These are phyloP conservation scores for Pichia gijzeniarum DNA, from an alignment of 805 yeast species.

Conservation along the genomic window DNA sequence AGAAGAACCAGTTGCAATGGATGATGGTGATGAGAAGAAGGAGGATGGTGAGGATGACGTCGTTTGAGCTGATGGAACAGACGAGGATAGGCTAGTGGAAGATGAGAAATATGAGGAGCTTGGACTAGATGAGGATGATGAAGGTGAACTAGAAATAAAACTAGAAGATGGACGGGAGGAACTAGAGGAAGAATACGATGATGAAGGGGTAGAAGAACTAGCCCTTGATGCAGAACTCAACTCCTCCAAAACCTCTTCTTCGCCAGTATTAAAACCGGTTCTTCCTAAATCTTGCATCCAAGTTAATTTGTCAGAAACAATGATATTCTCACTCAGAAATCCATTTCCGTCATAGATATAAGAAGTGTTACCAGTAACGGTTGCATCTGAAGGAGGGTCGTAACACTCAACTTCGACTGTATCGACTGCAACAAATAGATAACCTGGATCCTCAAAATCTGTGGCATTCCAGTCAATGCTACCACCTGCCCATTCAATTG, in stretches of 20 bases:
- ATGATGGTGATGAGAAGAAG: slow-evolving; percentile 2
- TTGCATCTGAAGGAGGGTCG: slow-evolving; percentile 58
- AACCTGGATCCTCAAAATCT: slow-evolving; percentile 74
- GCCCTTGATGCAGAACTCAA: not conserved
- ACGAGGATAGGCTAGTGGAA: not conserved
- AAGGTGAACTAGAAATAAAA: no score
- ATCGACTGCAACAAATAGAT: slow-evolving; percentile 62
- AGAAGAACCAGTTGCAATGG: not conserved
- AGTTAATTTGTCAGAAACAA: slow-evolving; percentile 57
- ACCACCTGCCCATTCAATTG: slow-evolving; percentile 87
- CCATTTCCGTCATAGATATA: slow-evolving; percentile 48
- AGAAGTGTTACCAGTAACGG: slow-evolving; percentile 38
- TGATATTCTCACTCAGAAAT: slow-evolving; percentile 44
- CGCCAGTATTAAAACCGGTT: slow-evolving; percentile 58
- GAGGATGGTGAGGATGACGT: slow-evolving; percentile 2
- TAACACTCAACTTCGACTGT: slow-evolving; percentile 60
- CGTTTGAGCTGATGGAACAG: not conserved
- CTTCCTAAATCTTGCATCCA: slow-evolving; percentile 54
- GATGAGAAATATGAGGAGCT: not conserved
- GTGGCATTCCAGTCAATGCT: slow-evolving; percentile 70
- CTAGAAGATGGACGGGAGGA: not conserved
- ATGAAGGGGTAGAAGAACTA: slow-evolving; percentile 1
- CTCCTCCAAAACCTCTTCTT: slow-evolving; percentile 26
- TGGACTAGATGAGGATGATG: not conserved
- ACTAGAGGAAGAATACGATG: not conserved